These are phyloP conservation scores for Phaffia australis DNA, from an alignment of 768 basidiomycete genomes.

Conservation along the genomic window DNA sequence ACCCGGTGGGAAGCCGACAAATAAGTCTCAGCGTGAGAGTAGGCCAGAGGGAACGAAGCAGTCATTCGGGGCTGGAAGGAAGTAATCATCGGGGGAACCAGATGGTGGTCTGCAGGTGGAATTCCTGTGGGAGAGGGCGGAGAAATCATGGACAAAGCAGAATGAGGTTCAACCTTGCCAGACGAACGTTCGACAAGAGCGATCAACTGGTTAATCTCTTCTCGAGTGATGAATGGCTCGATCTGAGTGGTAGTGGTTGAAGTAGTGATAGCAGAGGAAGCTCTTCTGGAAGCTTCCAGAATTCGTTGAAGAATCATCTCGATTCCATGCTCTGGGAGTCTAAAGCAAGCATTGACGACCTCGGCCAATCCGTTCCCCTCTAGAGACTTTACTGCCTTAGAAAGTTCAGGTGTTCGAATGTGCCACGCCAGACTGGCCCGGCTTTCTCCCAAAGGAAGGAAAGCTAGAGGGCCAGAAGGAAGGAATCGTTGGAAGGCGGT, in stretches of 20 bases:
- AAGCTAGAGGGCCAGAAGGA: slow-evolving; percentile 88
- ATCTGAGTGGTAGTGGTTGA: slow-evolving; percentile 6
- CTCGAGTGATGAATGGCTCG: slow-evolving; percentile 3
- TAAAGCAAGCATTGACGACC: slow-evolving; percentile 87
- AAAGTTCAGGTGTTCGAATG: slow-evolving; percentile 57
- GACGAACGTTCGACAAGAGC: slow-evolving; percentile 51
- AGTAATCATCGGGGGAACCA: slow-evolving; percentile 62
- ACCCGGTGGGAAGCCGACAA: slow-evolving; percentile 52
- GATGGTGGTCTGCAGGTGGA: slow-evolving; percentile 44
- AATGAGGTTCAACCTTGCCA: slow-evolving; percentile 48
- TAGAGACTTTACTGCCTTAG: slow-evolving; percentile 56
- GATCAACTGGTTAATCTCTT: slow-evolving; percentile 36
- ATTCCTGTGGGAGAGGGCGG: slow-evolving; percentile 41
- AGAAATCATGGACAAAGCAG: slow-evolving; percentile 50
- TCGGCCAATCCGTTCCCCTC: slow-evolving; percentile 53
- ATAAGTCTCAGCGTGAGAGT: slow-evolving; percentile 77
- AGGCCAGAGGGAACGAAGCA: slow-evolving; percentile 81
- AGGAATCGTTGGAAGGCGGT: slow-evolving; percentile 91
- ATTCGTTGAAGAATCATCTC: slow-evolving; percentile 30
- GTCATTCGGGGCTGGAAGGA: slow-evolving; percentile 59
- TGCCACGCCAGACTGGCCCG: slow-evolving; percentile 88
- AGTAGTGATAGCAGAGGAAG: slow-evolving; percentile 6
- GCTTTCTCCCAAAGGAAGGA: slow-evolving; percentile 59
- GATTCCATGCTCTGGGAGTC: slow-evolving; percentile 38
- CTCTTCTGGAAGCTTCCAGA: slow-evolving; percentile 14